phyloP scores from a whole-genome alignment of 2,329 filamentous ascomycete genomes.

The Chrysosporium queenslandicum region DNA sequence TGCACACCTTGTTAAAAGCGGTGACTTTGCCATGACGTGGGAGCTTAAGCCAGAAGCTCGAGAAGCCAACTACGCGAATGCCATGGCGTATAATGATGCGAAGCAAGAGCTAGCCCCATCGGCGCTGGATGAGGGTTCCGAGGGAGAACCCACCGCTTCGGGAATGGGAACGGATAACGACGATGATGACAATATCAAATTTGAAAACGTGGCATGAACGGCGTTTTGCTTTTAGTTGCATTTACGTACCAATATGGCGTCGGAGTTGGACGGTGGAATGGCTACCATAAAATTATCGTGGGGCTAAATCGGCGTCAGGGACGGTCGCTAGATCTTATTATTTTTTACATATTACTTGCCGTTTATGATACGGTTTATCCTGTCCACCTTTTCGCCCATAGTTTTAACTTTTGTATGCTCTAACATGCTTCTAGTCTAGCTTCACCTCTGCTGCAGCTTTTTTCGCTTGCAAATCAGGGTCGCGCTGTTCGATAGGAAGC shows the following conservation, averaged over 20 bases:
- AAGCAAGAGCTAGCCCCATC: slow-evolving; percentile 45
- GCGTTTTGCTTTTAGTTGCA: background rate
- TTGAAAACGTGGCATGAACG: slow-evolving; percentile 60
- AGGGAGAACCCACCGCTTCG: slow-evolving; percentile 37
- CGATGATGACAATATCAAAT: slow-evolving; percentile 56
- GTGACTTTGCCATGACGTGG: slow-evolving; percentile 78
- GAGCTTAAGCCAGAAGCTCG: slow-evolving; percentile 63
- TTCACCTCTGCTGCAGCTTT: too few relatives aligned
- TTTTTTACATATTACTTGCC: too few relatives aligned
- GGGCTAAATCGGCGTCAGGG: background rate
- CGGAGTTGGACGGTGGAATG: background rate
- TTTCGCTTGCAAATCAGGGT: too few relatives aligned
- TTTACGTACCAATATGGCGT: background rate
- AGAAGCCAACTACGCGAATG: slow-evolving; percentile 40
- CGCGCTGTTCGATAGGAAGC: too few relatives aligned
- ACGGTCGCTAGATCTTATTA: too few relatives aligned
- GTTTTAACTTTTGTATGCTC: too few relatives aligned
- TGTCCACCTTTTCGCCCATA: too few relatives aligned
- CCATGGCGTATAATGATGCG: slow-evolving; percentile 36
- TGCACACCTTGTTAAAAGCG: slow-evolving; percentile 70
- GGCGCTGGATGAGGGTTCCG: slow-evolving; percentile 42
- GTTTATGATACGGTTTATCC: too few relatives aligned
- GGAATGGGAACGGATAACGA: slow-evolving; percentile 52
- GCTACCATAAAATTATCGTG: background rate
- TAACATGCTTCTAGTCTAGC: too few relatives aligned